Percentiles rank a stretch among this genome's conserved stretches.
Evolutionary conservation across 106 monocot genomes (phyloP).

Genomic region (Cymbidium sinense): DNA sequence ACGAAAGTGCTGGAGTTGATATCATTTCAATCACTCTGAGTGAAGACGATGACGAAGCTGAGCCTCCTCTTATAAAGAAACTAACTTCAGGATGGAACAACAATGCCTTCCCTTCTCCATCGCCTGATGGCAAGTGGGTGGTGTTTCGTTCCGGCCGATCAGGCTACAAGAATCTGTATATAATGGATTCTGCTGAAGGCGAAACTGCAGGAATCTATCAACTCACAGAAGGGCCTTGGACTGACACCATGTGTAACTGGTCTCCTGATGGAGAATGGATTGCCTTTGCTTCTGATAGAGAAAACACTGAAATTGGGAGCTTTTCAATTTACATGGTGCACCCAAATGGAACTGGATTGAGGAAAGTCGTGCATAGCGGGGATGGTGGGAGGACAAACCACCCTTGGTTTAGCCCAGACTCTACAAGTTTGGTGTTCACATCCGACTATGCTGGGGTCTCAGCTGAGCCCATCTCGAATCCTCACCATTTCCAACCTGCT

Average conservation of each 20-base stretch:
- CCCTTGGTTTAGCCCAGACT: slow-evolving; percentile 65
- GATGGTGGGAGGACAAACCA: slow-evolving; percentile 51
- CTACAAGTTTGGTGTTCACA: slow-evolving; percentile 42
- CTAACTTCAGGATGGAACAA: slow-evolving; percentile 66
- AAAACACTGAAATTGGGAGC: slow-evolving; percentile 40
- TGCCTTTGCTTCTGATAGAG: slow-evolving; percentile 56
- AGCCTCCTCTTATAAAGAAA: slow-evolving; percentile 55
- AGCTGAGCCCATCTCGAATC: slow-evolving; percentile 50
- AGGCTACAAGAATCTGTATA: slow-evolving; percentile 87
- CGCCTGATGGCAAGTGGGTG: slow-evolving; percentile 84
- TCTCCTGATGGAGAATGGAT: slow-evolving; percentile 67
- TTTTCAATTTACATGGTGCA: too few relatives aligned
- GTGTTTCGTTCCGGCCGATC: slow-evolving; percentile 87
- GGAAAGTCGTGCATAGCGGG: too few relatives aligned
- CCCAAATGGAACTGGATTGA: too few relatives aligned
- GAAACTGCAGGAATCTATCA: slow-evolving; percentile 21
- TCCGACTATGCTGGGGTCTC: slow-evolving; percentile 55
- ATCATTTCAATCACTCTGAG: slow-evolving; percentile 48
- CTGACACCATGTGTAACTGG: slow-evolving; percentile 73
- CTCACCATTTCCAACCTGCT: slow-evolving; percentile 61
- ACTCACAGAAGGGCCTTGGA: slow-evolving; percentile 56
- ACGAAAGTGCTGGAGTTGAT: slow-evolving; percentile 54
- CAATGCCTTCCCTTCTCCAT: slow-evolving; percentile 93
- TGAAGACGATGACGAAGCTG: slow-evolving; percentile 19
- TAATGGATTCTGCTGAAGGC: slow-evolving; percentile 70